Percentiles rank a stretch among this genome's conserved stretches.
Evolutionary conservation across 164 flowering plant species (phyloP).

Genomic region (Tinospora cordifolia): DNA sequence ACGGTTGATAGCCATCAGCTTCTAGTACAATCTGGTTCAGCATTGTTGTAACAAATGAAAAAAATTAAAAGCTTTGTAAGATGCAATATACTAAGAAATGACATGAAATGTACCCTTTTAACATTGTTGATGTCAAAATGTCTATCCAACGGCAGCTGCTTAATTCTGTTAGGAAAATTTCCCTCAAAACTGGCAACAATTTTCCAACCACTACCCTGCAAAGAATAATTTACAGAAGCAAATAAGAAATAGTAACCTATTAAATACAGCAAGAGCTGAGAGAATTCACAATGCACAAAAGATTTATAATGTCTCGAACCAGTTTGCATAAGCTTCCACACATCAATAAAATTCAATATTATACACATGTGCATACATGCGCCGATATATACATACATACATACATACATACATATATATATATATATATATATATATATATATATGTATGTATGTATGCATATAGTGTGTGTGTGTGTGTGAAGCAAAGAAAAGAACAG

Average conservation of each 20-base stretch:
- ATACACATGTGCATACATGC: neutral
- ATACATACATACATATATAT: too few relatives aligned
- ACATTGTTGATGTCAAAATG: conserved; percentile 96
- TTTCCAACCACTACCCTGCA: conserved; percentile 97
- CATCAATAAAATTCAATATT: too few relatives aligned
- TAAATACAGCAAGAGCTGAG: neutral
- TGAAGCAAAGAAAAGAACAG: too few relatives aligned
- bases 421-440: too few relatives aligned
- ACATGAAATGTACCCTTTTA: conserved; percentile 56
- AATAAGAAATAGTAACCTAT: neutral
- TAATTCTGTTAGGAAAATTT: conserved; percentile 90
- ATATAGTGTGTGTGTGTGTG: neutral
- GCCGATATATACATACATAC: too few relatives aligned
- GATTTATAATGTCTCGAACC: too few relatives aligned
- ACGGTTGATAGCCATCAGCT: conserved; percentile 99
- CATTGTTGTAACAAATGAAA: neutral
- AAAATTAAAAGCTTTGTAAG: neutral
- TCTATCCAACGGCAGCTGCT: conserved; percentile 93
- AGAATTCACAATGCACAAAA: too few relatives aligned
- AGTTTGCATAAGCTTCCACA: too few relatives aligned
- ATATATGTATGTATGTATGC: too few relatives aligned
- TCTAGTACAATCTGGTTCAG: conserved; percentile 77
- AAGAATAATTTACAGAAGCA: conserved; percentile 3
- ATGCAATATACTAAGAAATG: neutral
- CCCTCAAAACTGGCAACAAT: conserved; percentile 98